phyloP scores from a whole-genome alignment of 1,284 basidiomycete species.

The Macrocystidia cucumis region DNA sequence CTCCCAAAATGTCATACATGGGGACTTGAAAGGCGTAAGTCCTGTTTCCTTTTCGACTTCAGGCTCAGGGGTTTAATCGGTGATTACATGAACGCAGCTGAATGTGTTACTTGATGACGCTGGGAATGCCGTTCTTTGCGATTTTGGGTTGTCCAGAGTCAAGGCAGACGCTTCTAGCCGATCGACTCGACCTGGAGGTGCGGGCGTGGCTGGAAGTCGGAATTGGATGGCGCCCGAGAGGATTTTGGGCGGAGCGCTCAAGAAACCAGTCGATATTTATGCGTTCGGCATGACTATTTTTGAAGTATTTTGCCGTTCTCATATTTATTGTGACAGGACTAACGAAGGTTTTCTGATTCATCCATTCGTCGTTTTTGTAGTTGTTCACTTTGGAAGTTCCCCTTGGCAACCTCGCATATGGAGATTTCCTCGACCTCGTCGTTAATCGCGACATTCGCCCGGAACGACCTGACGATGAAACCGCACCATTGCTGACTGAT shows the following conservation, averaged over 20 bases:
- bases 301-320: conserved; percentile 14
- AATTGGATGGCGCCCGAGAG: conserved; percentile 20
- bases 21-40: conserved; percentile 20
- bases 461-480: conserved; percentile 3
- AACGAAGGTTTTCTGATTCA: too few species aligned
- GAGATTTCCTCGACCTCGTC: conserved; percentile 9
- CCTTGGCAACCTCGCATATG: conserved; percentile 10
- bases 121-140: conserved; percentile 19
- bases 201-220: conserved; percentile 12
- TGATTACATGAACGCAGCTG: conserved; percentile 8
- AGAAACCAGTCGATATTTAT: conserved; percentile 16
- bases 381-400: conserved; percentile 12
- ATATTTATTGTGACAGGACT: background rate
- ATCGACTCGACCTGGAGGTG: conserved; percentile 5
- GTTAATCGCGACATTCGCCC: conserved; percentile 7
- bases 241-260: conserved; percentile 11
- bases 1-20: conserved; percentile 18
- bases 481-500: background rate
- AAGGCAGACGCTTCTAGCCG: conserved; percentile 16
- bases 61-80: background rate
- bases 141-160: conserved; percentile 22
- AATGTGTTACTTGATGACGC: conserved; percentile 23
- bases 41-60: too few species aligned
- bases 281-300: conserved; percentile 21
- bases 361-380: conserved; percentile 8